Evolutionary conservation across 139 green algal species (phyloP).

Genomic region (Coelastrella sp.): DNA sequence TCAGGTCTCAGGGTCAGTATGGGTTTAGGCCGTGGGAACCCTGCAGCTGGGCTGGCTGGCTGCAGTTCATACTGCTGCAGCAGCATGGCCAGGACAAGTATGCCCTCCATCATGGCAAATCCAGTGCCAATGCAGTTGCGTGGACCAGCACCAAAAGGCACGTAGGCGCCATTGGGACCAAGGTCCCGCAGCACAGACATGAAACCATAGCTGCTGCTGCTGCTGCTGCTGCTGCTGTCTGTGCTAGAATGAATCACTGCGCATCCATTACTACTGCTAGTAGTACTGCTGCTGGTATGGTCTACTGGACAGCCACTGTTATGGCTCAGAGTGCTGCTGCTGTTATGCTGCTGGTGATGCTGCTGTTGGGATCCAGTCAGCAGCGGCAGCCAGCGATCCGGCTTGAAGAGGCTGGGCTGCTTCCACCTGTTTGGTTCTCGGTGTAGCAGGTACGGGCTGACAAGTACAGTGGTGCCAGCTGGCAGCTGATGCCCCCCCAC

Average conservation of each 20-base stretch:
- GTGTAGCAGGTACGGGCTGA: slow-evolving; percentile 88
- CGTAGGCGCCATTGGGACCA: slow-evolving; percentile 74
- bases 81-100: slow-evolving; percentile 79
- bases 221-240: slow-evolving; percentile 31
- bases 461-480: slow-evolving; percentile 76
- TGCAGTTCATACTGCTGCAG: slow-evolving; percentile 70
- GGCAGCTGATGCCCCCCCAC: slow-evolving; percentile 46
- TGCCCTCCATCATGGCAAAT: slow-evolving; percentile 92
- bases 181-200: slow-evolving; percentile 45
- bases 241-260: background rate
- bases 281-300: slow-evolving; percentile 11
- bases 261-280: slow-evolving; percentile 19
- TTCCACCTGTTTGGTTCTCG: slow-evolving; percentile 57
- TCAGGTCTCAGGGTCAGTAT: slow-evolving; percentile 81
- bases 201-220: slow-evolving; percentile 30
- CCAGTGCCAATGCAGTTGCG: slow-evolving; percentile 91
- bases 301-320: background rate
- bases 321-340: background rate
- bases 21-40: slow-evolving; percentile 67
- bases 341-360: slow-evolving; percentile 3
- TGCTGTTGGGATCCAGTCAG: slow-evolving; percentile 42
- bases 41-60: background rate
- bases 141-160: slow-evolving; percentile 86
- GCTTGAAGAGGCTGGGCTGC: slow-evolving; percentile 63
- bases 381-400: slow-evolving; percentile 75